Evolutionary conservation across 768 basidiomycete species (phyloP).

Genomic region (Psilocybe cyanescens): DNA sequence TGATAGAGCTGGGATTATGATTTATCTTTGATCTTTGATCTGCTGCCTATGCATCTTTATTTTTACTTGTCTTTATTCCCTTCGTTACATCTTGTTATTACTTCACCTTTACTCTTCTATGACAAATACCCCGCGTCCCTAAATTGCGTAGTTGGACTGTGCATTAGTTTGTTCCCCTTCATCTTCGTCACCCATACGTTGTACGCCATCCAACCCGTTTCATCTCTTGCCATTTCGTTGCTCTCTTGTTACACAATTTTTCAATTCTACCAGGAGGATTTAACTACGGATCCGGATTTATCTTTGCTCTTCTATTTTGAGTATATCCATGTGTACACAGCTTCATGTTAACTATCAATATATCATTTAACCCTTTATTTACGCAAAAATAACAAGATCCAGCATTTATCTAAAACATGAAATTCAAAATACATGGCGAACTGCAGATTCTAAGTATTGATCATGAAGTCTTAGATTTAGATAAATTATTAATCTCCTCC

Average conservation of each 20-base stretch:
- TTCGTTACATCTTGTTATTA: slow-evolving; percentile 15
- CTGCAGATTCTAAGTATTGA: neutral
- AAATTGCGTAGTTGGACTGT: slow-evolving; percentile 13
- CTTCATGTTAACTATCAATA: neutral
- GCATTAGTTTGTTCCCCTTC: slow-evolving; percentile 21
- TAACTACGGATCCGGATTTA: slow-evolving; percentile 19
- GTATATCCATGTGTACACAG: slow-evolving; percentile 13
- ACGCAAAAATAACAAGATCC: neutral
- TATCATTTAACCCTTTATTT: slow-evolving; percentile 1
- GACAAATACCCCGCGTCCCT: slow-evolving; percentile 20
- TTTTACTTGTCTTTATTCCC: slow-evolving; percentile 11
- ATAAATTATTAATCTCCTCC: slow-evolving; percentile 75
- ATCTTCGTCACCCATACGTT: neutral
- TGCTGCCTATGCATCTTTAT: slow-evolving; percentile 19
- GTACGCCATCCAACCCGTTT: neutral
- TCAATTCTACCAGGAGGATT: slow-evolving; percentile 8
- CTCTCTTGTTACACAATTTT: neutral
- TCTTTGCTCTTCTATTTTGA: slow-evolving; percentile 12
- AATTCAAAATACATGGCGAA: neutral
- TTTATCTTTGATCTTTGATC: slow-evolving; percentile 8
- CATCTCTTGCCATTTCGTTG: slow-evolving; percentile 12
- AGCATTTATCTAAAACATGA: neutral
- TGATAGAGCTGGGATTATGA: slow-evolving; percentile 32
- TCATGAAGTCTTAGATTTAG: slow-evolving; percentile 19
- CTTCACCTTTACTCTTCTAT: slow-evolving; percentile 24